Percentiles rank a stretch among this genome's conserved stretches.
Conservation (phyloP, 176 grass and related monocot genomes). For the Hordeum marinum region DNA sequence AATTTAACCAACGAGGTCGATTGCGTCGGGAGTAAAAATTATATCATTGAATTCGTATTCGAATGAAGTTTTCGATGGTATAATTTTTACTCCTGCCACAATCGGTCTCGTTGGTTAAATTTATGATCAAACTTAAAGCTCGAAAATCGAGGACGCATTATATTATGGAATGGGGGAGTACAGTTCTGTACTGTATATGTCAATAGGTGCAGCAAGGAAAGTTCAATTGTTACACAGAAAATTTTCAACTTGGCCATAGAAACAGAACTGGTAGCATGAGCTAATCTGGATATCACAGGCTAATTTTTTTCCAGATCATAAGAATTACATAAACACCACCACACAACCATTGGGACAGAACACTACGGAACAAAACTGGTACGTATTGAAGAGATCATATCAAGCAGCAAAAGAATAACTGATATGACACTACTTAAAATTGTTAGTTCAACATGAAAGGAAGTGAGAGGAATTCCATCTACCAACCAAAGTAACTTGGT, state of each 20-base stretch:
- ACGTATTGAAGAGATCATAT: background rate
- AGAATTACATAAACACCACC: background rate
- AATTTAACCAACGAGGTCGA: too few relatives aligned
- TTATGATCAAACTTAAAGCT: too few relatives aligned
- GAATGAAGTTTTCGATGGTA: too few relatives aligned
- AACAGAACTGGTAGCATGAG: background rate
- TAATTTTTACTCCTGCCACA: too few relatives aligned
- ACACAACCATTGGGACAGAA: background rate
- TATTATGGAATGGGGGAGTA: too few relatives aligned
- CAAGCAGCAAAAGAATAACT: background rate
- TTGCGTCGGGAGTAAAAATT: too few relatives aligned
- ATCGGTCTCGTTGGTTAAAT: too few relatives aligned
- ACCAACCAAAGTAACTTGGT: background rate
- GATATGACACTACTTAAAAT: too few relatives aligned
- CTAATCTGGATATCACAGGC: background rate
- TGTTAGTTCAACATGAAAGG: background rate
- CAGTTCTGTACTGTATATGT: background rate
- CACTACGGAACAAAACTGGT: background rate
- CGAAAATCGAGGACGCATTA: too few relatives aligned
- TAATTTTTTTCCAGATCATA: background rate
- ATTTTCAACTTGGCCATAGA: background rate
- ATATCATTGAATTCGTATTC: too few relatives aligned
- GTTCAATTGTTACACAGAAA: background rate
- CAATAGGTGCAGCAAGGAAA: too few relatives aligned
- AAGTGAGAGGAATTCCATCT: background rate